Percentiles rank a stretch among this genome's conserved stretches.
Conservation (phyloP, 2,329 filamentous ascomycete species). For the Penicillium sp. region DNA sequence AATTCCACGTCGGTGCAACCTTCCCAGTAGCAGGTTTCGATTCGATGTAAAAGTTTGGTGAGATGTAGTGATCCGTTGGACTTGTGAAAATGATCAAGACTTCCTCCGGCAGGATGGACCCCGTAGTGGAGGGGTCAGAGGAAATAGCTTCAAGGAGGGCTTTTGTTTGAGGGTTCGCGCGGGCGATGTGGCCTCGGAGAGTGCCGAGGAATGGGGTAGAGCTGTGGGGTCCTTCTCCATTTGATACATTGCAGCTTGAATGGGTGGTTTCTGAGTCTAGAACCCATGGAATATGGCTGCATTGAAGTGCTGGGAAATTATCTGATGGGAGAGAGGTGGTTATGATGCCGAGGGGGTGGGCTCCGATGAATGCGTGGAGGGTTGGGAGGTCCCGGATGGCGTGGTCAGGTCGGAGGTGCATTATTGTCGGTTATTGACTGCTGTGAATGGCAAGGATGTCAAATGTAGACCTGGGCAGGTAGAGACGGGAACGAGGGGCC, state of each 20-base stretch:
- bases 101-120: constrained; percentile 5
- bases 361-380: constrained; percentile 18
- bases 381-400: constrained; percentile 15
- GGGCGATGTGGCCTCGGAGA: constrained; percentile 20
- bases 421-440: constrained; percentile 20
- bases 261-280: constrained; percentile 4
- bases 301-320: constrained; percentile 15
- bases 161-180: constrained; percentile 19
- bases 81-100: constrained; percentile 22
- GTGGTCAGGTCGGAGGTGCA: constrained; percentile 20
- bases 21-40: constrained; percentile 65
- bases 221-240: neutral
- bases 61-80: constrained; percentile 20
- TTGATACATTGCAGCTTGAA: neutral
- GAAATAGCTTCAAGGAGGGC: constrained; percentile 16
- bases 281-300: constrained; percentile 22
- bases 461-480: neutral
- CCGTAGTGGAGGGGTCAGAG: neutral
- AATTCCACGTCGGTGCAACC: constrained; percentile 71
- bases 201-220: neutral
- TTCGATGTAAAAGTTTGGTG: constrained; percentile 63
- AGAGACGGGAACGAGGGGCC: constrained; percentile 8
- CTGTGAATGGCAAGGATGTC: neutral
- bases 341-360: constrained; percentile 19
- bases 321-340: constrained; percentile 18